Base-by-base conservation (phyloP, 108 stramenopile species). In the Pseudonitzschia pungens region DNA sequence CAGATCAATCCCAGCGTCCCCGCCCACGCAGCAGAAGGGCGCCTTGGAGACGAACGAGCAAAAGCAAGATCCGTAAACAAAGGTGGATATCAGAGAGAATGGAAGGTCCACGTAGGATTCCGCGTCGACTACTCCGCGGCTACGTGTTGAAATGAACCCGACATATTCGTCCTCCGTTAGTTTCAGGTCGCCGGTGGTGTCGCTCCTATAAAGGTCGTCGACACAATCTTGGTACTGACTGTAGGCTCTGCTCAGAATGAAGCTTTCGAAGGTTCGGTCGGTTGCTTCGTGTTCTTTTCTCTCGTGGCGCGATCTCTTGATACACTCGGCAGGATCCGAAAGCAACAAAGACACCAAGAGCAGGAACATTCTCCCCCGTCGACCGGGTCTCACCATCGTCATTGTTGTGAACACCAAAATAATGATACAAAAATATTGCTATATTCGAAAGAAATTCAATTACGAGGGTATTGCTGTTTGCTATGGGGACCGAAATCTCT, bases 31-130 rank as follows among this genome's bases (percentile, higher is more conserved):
- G 31, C 75, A 76, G 21, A 62, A 53, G 29, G 68, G 56, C 36
- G 45, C 50, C 6, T 32, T 7, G 18, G 62, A 45, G 8, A 69
- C 12, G n/a, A 63, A 42, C 28, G 68, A 42, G 50, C 75, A 76
- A 31, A 69, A 69, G 29, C 75, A 76, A 14, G 75, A 67, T 40
- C 68, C 75, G 55, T 68, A 69, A n/a, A 68, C 59, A 68, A 69
- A 76, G 52, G 44, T 62, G 18, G 75, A 45, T 36, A 76, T 43
- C 59, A 76, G 55, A 22, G 75, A 76, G 40, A 76, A 53, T n/a
- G 75, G 75, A 1, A 76, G 57, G 4, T 76, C 68, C 16, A 26
- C 26, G 26, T 63, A 76, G 32, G 20, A 21, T 2, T 62, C 48
- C 16, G 36, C 56, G 12, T 28, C 54, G 18, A 76, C 44, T n/a